phyloP scores from a whole-genome alignment of 768 basidiomycete species.

The Auriscalpium microsporum region DNA sequence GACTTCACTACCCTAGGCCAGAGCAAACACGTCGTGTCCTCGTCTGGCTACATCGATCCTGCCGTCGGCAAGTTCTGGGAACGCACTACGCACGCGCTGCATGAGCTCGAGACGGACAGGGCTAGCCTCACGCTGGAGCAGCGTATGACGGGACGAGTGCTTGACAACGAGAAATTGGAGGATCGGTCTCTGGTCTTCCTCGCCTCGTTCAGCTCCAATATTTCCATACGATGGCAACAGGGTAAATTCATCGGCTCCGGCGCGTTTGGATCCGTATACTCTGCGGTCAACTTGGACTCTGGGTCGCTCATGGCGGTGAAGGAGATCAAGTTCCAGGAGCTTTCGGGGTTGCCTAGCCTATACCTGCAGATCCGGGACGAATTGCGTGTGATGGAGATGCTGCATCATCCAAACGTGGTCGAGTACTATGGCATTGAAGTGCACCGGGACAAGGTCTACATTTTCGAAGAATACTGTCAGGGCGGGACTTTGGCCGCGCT shows the following conservation, averaged over 20 bases:
- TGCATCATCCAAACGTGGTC: slow-evolving; percentile 79
- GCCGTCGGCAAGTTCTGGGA: slow-evolving; percentile 76
- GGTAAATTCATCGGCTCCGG: slow-evolving; percentile 98
- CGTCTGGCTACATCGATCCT: slow-evolving; percentile 45
- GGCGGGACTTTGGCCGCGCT: slow-evolving; percentile 75
- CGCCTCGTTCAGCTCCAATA: slow-evolving; percentile 91
- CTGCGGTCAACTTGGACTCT: slow-evolving; percentile 92
- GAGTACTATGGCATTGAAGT: slow-evolving; percentile 96
- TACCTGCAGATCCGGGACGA: slow-evolving; percentile 94
- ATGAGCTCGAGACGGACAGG: slow-evolving; percentile 58
- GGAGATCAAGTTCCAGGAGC: slow-evolving; percentile 56
- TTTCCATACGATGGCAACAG: slow-evolving; percentile 97
- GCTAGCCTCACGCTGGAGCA: slow-evolving; percentile 56
- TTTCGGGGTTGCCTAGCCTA: slow-evolving; percentile 78
- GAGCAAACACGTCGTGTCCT: slow-evolving; percentile 19
- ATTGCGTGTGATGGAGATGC: slow-evolving; percentile 95
- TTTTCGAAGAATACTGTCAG: slow-evolving; percentile 97
- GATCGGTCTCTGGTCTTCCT: slow-evolving; percentile 91
- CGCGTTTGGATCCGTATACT: slow-evolving; percentile 98
- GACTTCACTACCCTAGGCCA: slow-evolving; percentile 28
- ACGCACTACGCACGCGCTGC: slow-evolving; percentile 48
- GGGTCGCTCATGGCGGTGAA: slow-evolving; percentile 98
- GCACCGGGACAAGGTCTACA: slow-evolving; percentile 93
- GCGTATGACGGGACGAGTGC: slow-evolving; percentile 78
- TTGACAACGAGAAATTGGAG: slow-evolving; percentile 89